phyloP scores from a whole-genome alignment of 2,329 filamentous ascomycete genomes.

The Emergomyces pasteurianus region DNA sequence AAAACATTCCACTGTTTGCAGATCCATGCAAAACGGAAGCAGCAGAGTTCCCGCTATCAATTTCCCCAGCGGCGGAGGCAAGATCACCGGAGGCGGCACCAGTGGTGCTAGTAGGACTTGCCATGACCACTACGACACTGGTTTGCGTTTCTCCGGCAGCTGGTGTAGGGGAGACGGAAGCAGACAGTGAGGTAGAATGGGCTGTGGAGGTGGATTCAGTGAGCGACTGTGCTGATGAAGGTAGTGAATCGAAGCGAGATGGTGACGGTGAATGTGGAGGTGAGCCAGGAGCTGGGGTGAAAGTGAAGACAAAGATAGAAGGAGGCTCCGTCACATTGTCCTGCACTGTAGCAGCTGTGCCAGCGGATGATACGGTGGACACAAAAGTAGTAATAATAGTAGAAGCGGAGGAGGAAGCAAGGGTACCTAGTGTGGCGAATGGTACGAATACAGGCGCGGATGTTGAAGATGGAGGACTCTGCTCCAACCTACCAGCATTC shows the following conservation, averaged over 20 bases:
- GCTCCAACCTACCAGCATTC: not conserved
- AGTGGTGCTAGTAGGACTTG: not conserved
- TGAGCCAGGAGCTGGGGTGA: not conserved
- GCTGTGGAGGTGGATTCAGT: not conserved
- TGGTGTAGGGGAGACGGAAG: not conserved
- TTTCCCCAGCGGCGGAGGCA: not conserved
- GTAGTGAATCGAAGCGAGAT: not conserved
- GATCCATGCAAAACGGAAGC: not conserved
- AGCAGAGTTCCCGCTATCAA: not conserved
- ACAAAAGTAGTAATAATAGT: not conserved
- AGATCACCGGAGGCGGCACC: not conserved
- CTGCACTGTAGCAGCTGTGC: not conserved
- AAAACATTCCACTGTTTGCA: not conserved
- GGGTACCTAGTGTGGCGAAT: not conserved
- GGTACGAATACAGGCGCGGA: not conserved
- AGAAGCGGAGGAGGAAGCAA: not conserved
- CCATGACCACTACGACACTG: not conserved
- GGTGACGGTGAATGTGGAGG: not conserved
- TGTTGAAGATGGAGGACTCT: not conserved
- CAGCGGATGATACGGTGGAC: not conserved
- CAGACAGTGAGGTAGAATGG: not conserved
- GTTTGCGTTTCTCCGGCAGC: not conserved
- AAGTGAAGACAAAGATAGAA: not conserved
- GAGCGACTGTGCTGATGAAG: not conserved
- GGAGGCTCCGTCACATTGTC: not conserved